phyloP scores from a whole-genome alignment of 164 flowering plant species.

The Annona squamosa region DNA sequence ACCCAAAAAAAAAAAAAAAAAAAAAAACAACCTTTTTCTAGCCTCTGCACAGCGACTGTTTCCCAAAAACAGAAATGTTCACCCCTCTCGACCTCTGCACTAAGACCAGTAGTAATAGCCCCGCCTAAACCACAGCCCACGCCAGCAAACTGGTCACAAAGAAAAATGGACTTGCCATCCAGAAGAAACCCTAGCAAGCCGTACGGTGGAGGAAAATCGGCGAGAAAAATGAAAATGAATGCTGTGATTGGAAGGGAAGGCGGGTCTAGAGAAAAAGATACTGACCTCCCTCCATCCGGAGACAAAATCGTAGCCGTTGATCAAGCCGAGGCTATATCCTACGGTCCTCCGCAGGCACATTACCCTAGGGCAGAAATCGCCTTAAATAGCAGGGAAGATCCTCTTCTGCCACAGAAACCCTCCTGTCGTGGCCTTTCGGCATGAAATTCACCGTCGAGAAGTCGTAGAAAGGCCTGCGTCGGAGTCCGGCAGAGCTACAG shows the following conservation, averaged over 20 bases:
- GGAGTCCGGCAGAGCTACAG: background rate
- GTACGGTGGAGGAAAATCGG: background rate
- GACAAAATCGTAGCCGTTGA: conserved; percentile 56
- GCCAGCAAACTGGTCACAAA: background rate
- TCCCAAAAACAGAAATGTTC: background rate
- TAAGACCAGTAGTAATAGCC: background rate
- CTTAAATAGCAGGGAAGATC: conserved; percentile 5
- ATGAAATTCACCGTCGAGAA: conserved; percentile 5
- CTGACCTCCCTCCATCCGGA: conserved; percentile 97
- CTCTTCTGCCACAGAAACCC: conserved; percentile 9
- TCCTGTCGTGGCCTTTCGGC: conserved; percentile 6
- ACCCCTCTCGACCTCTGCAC: background rate
- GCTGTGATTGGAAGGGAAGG: background rate
- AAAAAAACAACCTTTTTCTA: background rate
- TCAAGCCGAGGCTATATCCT: conserved; percentile 36
- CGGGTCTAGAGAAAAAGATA: conserved; percentile 24
- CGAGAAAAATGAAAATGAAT: background rate
- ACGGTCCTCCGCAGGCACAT: conserved; percentile 40
- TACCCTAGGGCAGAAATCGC: conserved; percentile 20
- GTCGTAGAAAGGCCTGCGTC: background rate
- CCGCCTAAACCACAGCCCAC: background rate
- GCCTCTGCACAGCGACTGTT: background rate
- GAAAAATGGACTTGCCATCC: background rate
- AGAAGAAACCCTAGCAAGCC: background rate
- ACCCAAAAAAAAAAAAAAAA: too few relatives aligned